A percentile compares a stretch with the other conserved stretches of the same genome.
Conservation (phyloP, 208 protist genomes). For the Wallacemonas sp. region DNA sequence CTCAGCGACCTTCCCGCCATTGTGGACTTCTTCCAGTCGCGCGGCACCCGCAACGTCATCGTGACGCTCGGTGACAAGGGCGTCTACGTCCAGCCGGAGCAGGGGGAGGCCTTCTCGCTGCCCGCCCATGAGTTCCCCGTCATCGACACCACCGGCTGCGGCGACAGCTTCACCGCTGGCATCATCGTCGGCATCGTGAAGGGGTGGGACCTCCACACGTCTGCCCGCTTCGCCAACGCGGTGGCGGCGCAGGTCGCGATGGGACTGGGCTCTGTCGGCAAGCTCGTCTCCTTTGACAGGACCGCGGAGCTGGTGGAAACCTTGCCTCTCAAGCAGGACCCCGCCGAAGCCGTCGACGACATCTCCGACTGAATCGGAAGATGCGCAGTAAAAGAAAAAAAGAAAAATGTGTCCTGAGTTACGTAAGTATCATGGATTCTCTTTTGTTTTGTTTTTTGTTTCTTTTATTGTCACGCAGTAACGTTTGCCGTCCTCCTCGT, state of each 20-base stretch:
- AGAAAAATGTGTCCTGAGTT: background rate
- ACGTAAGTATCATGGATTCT: background rate
- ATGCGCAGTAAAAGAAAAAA: background rate
- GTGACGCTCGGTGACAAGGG: slow-evolving; percentile 23
- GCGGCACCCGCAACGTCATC: slow-evolving; percentile 19
- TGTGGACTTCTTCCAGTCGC: slow-evolving; percentile 19
- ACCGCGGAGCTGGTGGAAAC: background rate
- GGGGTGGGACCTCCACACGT: slow-evolving; percentile 19
- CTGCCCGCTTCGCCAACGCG: slow-evolving; percentile 19
- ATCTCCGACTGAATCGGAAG: slow-evolving; percentile 22
- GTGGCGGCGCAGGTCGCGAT: slow-evolving; percentile 23
- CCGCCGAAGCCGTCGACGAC: background rate
- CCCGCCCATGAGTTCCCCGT: slow-evolving; percentile 21
- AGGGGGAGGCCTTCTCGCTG: slow-evolving; percentile 24
- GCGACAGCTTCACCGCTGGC: slow-evolving; percentile 25
- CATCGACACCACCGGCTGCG: slow-evolving; percentile 26
- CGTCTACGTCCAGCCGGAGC: slow-evolving; percentile 17
- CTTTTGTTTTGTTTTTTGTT: too few species aligned
- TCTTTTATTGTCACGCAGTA: too few species aligned
- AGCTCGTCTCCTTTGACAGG: slow-evolving; percentile 2
- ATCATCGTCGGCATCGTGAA: slow-evolving; percentile 21
- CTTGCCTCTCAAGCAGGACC: background rate
- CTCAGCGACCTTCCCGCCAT: slow-evolving; percentile 14
- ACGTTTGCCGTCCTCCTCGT: too few species aligned
- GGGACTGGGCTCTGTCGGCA: slow-evolving; percentile 29